phyloP scores from a whole-genome alignment of 371 early-diverging fungal species.

The Saksenaea vasiformis region DNA sequence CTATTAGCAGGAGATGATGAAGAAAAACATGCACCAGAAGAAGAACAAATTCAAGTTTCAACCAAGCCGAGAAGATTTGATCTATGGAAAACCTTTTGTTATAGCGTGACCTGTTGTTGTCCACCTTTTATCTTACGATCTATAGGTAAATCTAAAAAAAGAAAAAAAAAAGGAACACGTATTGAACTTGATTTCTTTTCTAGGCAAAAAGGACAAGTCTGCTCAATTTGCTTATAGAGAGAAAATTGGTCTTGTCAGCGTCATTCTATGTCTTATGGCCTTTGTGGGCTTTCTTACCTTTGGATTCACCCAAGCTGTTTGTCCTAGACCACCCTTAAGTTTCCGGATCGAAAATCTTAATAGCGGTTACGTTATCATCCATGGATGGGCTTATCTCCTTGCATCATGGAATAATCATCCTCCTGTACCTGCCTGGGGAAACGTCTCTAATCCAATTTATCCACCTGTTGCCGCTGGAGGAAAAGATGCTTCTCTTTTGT shows the following conservation, averaged over 20 bases:
- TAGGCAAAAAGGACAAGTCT: slow-evolving; percentile 54
- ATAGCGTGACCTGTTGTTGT: slow-evolving; percentile 57
- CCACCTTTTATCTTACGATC: slow-evolving; percentile 47
- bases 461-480: slow-evolving; percentile 70
- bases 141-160: slow-evolving; percentile 35
- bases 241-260: slow-evolving; percentile 76
- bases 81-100: slow-evolving; percentile 50
- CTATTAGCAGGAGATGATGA: slow-evolving; percentile 18
- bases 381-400: slow-evolving; percentile 63
- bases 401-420: slow-evolving; percentile 63
- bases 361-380: slow-evolving; percentile 53
- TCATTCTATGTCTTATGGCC: slow-evolving; percentile 71
- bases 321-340: slow-evolving; percentile 52
- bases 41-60: not conserved
- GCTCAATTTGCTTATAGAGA: slow-evolving; percentile 86
- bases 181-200: not conserved
- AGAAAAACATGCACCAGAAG: not conserved
- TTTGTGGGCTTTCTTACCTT: slow-evolving; percentile 79
- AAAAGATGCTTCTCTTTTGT: slow-evolving; percentile 75
- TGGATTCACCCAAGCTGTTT: slow-evolving; percentile 65
- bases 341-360: slow-evolving; percentile 42
- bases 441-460: slow-evolving; percentile 56
- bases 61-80: slow-evolving; percentile 14
- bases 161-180: not conserved
- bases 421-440: slow-evolving; percentile 30